Evolutionary conservation across 305 asterid species (phyloP), one percentile per base, ranked within the genome.

Genomic region (Lippia alba): DNA sequence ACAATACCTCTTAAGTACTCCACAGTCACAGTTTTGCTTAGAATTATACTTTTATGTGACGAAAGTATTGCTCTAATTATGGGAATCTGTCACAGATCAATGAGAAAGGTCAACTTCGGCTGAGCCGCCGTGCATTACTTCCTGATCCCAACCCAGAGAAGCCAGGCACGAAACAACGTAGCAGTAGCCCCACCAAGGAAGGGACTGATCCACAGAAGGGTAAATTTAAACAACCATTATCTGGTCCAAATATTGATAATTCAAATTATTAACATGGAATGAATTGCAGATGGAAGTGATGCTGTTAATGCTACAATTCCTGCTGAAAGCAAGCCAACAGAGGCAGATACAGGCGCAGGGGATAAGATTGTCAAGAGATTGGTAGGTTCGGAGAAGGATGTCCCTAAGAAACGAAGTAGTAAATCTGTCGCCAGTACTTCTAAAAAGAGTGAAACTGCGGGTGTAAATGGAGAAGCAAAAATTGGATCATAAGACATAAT

Each of bases 81-180:
- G 9, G 63, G 24, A 62, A 65, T 56, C 40, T 80, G n/a, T 64
- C 80, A 59, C 89, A 92, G 97, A 76, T 94, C 84, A 94, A 94
- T 79, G 99, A 91, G 79, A 94, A 90, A 81, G 99, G 99, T 61
- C 97, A 94, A 74, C 93, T 94, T 73, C 91, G 99, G 34, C 74
- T 94, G 77, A 94, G 99, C 79, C 93, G 85, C 20, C 96, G 97
- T 57, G 97, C 93, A 55, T 84, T 94, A 77, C 96, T 94, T 80
- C 96, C 97, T 15, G 91, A 94, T 39, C 67, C 85, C 19, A 77
- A 71, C 72, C 74, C 90, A 51, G 96, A 84, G 75, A 88, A 82
- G 34, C 59, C 73, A 4, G 74, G 69, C 68, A 4, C 81, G 61
- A 87, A 82, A 75, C 84, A 80, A 72, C 82, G 62, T 11, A 75